Evolutionary conservation across 2,329 filamentous ascomycete genomes (phyloP), one percentile per base, ranked within the genome.

Genomic region (Curvularia eragrostidis): DNA sequence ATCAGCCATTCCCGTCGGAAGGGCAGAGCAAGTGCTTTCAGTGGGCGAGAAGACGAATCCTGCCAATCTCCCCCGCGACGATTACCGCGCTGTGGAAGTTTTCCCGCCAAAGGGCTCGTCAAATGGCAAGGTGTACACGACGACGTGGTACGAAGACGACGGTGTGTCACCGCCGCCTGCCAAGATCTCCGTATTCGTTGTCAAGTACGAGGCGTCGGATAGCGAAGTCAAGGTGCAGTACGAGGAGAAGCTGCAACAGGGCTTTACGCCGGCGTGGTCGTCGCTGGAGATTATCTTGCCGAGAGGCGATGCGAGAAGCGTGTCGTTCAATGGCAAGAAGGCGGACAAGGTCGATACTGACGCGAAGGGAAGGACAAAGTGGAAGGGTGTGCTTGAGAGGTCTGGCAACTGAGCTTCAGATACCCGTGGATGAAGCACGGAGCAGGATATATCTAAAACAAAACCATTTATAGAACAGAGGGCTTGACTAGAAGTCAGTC

Each of bases 111-210:
- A 73, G 24, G 76, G 76, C 0, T 77, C 72, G 38, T 79, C 74
- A 0, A 64, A 71, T 10, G 74, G 68, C 1, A 71, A 73, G 0
- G 71, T 67, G 13, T 76, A 71, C 7, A 82, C 77, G 58, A 71
- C 62, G 23, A 79, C 73, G 0, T 87, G 84, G 84, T 80, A 80
- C 47, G 85, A 87, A 67, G 84, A 87, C 59, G 84, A 87, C 70
- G 84, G 84, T 0, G 79, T 86, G 26, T 81, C 83, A 8, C 77
- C 79, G 39, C 66, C 72, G 18, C 69, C 70, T 5, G 72, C 65
- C 1, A 65, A 60, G 36, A 69, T 75, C 12, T 74, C 71, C 0
- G 50, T 54, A 0, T 76, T 76, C 38, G 59, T 55, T 8, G 15
- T 74, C 28, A 62, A 48, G 15, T 74, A 74, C 34, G 51, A 38